Evolutionary conservation across 768 basidiomycete species (phyloP).

Genomic region (Kwoniella europaea): DNA sequence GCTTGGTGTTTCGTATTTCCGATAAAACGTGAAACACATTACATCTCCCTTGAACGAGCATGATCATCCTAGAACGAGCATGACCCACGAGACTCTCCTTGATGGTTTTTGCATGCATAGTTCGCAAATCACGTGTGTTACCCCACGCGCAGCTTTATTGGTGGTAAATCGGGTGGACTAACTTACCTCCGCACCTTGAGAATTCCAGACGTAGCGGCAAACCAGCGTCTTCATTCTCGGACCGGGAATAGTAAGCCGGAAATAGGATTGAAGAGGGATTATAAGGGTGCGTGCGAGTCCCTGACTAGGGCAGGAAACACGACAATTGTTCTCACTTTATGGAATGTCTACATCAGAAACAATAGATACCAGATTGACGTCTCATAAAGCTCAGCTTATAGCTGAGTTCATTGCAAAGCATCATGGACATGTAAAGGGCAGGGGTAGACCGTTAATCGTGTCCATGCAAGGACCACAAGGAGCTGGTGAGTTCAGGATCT

Average conservation of each 20-base stretch:
- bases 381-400: constrained; percentile 16
- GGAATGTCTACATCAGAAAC: neutral
- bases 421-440: neutral
- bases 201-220: no score
- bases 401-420: constrained; percentile 14
- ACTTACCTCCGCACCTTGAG: neutral
- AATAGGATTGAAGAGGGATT: no score
- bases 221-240: no score
- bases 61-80: no score
- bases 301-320: no score
- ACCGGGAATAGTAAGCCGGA: no score
- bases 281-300: no score
- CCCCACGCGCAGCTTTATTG: neutral
- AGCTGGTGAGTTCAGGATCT: constrained; percentile 61
- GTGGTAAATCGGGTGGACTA: neutral
- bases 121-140: no score
- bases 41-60: neutral
- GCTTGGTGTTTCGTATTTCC: neutral
- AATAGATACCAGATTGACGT: constrained; percentile 11
- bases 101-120: neutral
- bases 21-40: neutral
- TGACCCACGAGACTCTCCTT: no score
- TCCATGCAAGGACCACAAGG: constrained; percentile 93
- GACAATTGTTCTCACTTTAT: no score
- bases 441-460: constrained; percentile 70